Percentiles rank a stretch among this genome's conserved stretches.
These are phyloP conservation scores for Grammothele lineata DNA, from an alignment of 768 basidiomycete species.

Conservation along the genomic window DNA sequence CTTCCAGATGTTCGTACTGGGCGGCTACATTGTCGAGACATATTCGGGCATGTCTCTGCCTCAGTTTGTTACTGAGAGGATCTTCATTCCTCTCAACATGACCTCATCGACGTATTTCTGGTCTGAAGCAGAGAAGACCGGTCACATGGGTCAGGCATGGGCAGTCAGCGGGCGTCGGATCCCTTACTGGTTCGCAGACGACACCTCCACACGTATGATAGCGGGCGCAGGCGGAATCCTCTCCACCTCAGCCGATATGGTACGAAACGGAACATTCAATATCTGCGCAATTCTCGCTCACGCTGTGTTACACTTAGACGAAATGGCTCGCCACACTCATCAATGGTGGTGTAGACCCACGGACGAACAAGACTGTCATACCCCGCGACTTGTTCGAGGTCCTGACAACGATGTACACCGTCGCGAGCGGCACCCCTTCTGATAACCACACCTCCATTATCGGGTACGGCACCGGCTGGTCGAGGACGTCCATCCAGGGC, in stretches of 20 bases:
- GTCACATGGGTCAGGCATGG: conserved; percentile 33
- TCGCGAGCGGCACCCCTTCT: conserved; percentile 17
- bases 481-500: conserved; percentile 32
- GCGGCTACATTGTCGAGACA: conserved; percentile 28
- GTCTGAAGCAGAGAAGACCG: conserved; percentile 28
- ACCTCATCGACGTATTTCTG: conserved; percentile 35
- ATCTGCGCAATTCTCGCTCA: too few species aligned
- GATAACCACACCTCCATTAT: conserved; percentile 23
- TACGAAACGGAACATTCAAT: conserved; percentile 12
- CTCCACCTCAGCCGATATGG: conserved; percentile 40
- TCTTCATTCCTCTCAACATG: conserved; percentile 41
- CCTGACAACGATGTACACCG: conserved; percentile 28
- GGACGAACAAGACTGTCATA: conserved; percentile 29
- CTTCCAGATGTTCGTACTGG: conserved; percentile 36
- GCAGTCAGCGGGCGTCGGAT: conserved; percentile 28
- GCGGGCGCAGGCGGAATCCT: conserved; percentile 41
- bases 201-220: conserved; percentile 15
- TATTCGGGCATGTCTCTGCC: conserved; percentile 31
- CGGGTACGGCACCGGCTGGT: conserved; percentile 43
- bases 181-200: conserved; percentile 31
- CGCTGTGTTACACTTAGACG: conserved; percentile 26
- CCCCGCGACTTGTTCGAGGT: conserved; percentile 27
- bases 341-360: conserved; percentile 28
- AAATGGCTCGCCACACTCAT: conserved; percentile 37
- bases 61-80: conserved; percentile 37